phyloP scores from a whole-genome alignment of 2,329 filamentous ascomycete species.

The Trichoderma polysporum region DNA sequence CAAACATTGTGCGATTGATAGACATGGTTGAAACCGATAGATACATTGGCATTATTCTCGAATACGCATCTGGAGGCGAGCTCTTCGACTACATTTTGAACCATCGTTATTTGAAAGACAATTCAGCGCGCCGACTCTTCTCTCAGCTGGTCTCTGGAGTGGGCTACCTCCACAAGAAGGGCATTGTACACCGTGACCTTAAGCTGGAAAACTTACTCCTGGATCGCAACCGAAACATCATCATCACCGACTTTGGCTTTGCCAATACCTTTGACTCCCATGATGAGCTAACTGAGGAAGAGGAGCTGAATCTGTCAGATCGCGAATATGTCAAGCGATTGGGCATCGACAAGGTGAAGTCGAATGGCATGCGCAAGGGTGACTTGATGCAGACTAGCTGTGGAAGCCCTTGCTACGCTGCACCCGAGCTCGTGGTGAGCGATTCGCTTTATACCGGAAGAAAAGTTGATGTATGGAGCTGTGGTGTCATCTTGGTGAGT shows the following conservation, averaged over 20 bases:
- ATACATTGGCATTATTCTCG: slow-evolving; percentile 96
- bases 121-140: slow-evolving; percentile 84
- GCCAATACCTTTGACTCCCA: slow-evolving; percentile 92
- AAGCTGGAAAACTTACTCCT: slow-evolving; percentile 95
- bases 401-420: slow-evolving; percentile 95
- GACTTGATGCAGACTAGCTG: slow-evolving; percentile 99
- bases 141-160: slow-evolving; percentile 95
- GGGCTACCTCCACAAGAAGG: slow-evolving; percentile 96
- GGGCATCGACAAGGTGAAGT: slow-evolving; percentile 77
- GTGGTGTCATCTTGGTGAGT: slow-evolving; percentile 93
- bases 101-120: slow-evolving; percentile 93
- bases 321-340: slow-evolving; percentile 84
- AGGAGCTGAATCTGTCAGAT: slow-evolving; percentile 83
- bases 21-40: slow-evolving; percentile 98
- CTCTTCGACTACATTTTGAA: slow-evolving; percentile 98
- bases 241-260: slow-evolving; percentile 99
- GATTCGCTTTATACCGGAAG: slow-evolving; percentile 95
- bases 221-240: slow-evolving; percentile 96
- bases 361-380: slow-evolving; percentile 75
- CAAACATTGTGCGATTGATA: slow-evolving; percentile 94
- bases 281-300: slow-evolving; percentile 86
- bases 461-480: slow-evolving; percentile 99
- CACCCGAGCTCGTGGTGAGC: slow-evolving; percentile 93
- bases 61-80: slow-evolving; percentile 96
- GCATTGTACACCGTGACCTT: slow-evolving; percentile 94